Evolutionary conservation across 805 yeast genomes (phyloP).

Genomic region (Monosporozyma solicola): DNA sequence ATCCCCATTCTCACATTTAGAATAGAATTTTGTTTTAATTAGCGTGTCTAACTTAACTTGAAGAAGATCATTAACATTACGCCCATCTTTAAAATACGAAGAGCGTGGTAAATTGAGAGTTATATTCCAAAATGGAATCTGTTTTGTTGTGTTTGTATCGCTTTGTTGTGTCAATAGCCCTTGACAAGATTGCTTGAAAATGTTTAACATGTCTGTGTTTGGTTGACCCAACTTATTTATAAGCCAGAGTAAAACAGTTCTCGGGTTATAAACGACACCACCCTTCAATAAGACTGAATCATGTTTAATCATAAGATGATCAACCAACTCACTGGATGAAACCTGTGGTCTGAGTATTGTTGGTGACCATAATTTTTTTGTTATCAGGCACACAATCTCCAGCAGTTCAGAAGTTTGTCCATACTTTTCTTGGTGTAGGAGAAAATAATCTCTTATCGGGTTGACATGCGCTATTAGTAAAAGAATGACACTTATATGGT

Average conservation of each 20-base stretch:
- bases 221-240: constrained; percentile 37
- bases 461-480: constrained; percentile 47
- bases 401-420: constrained; percentile 30
- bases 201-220: constrained; percentile 23
- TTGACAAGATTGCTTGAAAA: constrained; percentile 36
- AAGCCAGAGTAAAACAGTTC: constrained; percentile 50
- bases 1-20: not conserved
- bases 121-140: constrained; percentile 28
- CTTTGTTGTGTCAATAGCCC: constrained; percentile 34
- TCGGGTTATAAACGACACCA: constrained; percentile 38
- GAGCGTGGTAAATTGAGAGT: constrained; percentile 51
- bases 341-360: constrained; percentile 50
- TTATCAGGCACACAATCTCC: constrained; percentile 36
- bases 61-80: constrained; percentile 33
- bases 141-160: constrained; percentile 5
- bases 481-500: constrained; percentile 49
- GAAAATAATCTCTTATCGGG: constrained; percentile 39
- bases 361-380: constrained; percentile 58
- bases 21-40: constrained; percentile 33
- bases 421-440: constrained; percentile 22
- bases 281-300: constrained; percentile 34
- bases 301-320: constrained; percentile 37
- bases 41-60: constrained; percentile 41
- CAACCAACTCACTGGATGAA: constrained; percentile 59
- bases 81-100: constrained; percentile 47